Evolutionary conservation across 352 stramenopile species (phyloP), one percentile per base, ranked within the genome.

Genomic region (Phytophthora sp.): DNA sequence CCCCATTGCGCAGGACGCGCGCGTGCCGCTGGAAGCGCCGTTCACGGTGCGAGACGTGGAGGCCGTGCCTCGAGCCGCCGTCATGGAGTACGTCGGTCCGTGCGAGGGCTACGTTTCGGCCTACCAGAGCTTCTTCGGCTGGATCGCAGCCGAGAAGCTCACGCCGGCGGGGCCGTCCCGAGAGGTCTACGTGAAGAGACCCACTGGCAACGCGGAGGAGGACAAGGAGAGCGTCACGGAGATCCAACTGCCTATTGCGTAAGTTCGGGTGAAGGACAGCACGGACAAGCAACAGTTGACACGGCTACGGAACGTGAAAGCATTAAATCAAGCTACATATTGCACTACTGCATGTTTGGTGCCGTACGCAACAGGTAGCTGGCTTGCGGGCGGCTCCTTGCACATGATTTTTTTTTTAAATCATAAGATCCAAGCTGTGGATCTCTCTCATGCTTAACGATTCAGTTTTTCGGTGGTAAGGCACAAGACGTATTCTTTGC

Each of bases 131-230:
- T 59, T 84, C 38, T 85, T 76, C 42, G 35, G 15, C 15, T 87
- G 75, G 75, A 66, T 84, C 34, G 52, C 20, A 10, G 23, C 34
- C 11, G 65, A 85, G 23, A 54, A 67, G 8, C 50, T 80, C 28
- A 64, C 45, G 1, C 56, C 74, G 32, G 50, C 27, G 2, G 77
- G 54, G 2, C 66, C 60, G 10, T 66, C 71, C 11, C 72, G 77
- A 15, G 77, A 87, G 32, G 62, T 84, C 32, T 84, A 81, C 44
- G 18, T 87, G 12, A 66, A 59, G 26, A 74, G 69, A 66, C 53
- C 74, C 23, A 71, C 32, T 20, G 37, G 21, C 2, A 50, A 78
- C 48, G n/a, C 17, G 5, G 52, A 56, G n/a, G 65, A 76, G 8
- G 42, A 30, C 11, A 43, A 38, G 4, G 46, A 57, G 24, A 57